phyloP scores from a whole-genome alignment of 176 grass and related monocot genomes.

The Ampelocalamus luodianensis region DNA sequence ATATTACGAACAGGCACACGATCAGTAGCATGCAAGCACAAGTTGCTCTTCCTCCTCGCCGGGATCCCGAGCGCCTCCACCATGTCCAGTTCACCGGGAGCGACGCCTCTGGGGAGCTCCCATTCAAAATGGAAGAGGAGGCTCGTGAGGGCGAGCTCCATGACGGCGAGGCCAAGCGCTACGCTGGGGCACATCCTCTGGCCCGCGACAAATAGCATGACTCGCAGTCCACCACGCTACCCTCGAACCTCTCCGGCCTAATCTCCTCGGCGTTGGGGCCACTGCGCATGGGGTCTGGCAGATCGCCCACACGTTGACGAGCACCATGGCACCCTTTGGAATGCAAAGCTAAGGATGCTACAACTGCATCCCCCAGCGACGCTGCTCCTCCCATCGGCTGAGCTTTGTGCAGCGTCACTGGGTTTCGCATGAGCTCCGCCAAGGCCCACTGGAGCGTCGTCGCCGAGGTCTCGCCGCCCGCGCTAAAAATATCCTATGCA shows the following conservation, averaged over 20 bases:
- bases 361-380: too few relatives aligned
- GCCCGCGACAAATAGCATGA: conserved; percentile 42
- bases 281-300: neutral
- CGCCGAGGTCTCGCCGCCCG: too few relatives aligned
- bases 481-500: too few relatives aligned
- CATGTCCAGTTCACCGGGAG: conserved; percentile 31
- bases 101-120: conserved; percentile 22
- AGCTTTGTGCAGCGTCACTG: too few relatives aligned
- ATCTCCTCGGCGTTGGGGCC: conserved; percentile 33
- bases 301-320: conserved; percentile 16
- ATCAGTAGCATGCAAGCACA: neutral
- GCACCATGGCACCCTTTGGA: conserved; percentile 23
- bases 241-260: conserved; percentile 12
- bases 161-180: conserved; percentile 7
- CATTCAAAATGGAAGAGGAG: conserved; percentile 52
- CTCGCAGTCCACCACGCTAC: neutral
- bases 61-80: conserved; percentile 25
- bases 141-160: conserved; percentile 42
- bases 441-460: too few relatives aligned
- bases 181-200: conserved; percentile 42
- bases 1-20: neutral
- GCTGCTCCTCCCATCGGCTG: too few relatives aligned
- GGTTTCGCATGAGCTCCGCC: too few relatives aligned
- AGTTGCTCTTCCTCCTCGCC: neutral
- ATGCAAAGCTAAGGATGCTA: too few relatives aligned